A percentile compares a stretch with the other conserved stretches of the same genome.
Conservation (phyloP, 2,329 filamentous ascomycete species). For the Penicillium sp. region DNA sequence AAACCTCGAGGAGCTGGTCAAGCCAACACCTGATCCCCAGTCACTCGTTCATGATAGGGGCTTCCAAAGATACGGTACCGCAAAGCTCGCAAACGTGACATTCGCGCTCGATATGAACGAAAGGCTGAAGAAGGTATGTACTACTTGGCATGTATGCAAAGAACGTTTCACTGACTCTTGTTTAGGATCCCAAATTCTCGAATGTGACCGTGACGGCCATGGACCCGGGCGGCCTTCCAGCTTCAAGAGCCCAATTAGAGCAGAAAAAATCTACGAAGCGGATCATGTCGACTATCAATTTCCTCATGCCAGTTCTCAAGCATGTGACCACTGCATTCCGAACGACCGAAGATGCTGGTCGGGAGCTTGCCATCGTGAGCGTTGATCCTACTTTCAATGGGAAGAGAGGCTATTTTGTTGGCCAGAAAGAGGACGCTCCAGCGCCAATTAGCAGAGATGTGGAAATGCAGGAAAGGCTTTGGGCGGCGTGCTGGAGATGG, state of each 20-base stretch:
- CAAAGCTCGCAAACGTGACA: conserved; percentile 51
- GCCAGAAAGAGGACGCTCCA: conserved; percentile 10
- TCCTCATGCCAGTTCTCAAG: conserved; percentile 29
- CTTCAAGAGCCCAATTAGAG: conserved; percentile 26
- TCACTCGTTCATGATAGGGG: conserved; percentile 47
- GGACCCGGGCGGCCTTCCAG: conserved; percentile 40
- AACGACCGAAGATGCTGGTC: conserved; percentile 25
- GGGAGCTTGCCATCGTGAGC: conserved; percentile 27
- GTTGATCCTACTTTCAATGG: conserved; percentile 22
- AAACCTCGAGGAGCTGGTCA: conserved; percentile 46
- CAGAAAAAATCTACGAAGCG: conserved; percentile 21
- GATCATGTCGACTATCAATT: conserved; percentile 21
- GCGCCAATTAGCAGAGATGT: conserved; percentile 16
- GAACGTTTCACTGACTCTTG: neutral
- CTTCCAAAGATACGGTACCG: conserved; percentile 53
- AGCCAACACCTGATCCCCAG: conserved; percentile 39
- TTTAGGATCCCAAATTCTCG: conserved; percentile 34
- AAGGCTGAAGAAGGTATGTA: conserved; percentile 37
- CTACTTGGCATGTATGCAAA: too few relatives aligned
- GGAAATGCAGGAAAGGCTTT: conserved; percentile 21
- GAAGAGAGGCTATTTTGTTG: conserved; percentile 27
- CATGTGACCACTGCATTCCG: conserved; percentile 25
- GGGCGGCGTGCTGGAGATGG: conserved; percentile 31
- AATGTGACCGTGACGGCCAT: conserved; percentile 41
- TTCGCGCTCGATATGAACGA: conserved; percentile 51